Percentiles rank a stretch among this genome's conserved stretches.
Evolutionary conservation across 495 filamentous ascomycete species (phyloP).

Genomic region (Hypoxylon trugodes): DNA sequence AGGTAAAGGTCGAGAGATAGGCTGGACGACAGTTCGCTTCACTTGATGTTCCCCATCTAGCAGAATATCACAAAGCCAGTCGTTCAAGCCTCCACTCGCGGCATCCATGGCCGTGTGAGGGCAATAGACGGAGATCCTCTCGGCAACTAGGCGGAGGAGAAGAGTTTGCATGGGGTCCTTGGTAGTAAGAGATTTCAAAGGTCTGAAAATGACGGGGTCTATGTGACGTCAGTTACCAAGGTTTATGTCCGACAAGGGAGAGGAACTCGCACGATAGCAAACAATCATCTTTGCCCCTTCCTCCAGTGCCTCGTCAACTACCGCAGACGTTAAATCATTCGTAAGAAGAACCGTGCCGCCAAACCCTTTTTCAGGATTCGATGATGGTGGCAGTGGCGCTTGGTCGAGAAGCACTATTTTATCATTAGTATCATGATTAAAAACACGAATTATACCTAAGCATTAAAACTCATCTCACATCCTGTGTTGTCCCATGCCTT

Average conservation of each 20-base stretch:
- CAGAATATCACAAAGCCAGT: constrained; percentile 94
- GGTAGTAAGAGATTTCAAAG: constrained; percentile 85
- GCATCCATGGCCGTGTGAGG: constrained; percentile 96
- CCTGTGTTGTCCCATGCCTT: constrained; percentile 94
- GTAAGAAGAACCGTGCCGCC: constrained; percentile 73
- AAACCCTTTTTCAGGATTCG: constrained; percentile 2
- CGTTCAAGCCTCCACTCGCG: constrained; percentile 83
- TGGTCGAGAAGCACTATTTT: constrained; percentile 42
- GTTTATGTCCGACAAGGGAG: background rate
- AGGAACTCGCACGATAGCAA: constrained; percentile 76
- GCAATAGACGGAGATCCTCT: constrained; percentile 93
- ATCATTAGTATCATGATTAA: constrained; percentile 9
- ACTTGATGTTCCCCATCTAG: constrained; percentile 47
- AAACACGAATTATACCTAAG: background rate
- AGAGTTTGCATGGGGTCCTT: constrained; percentile 85
- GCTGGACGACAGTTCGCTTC: constrained; percentile 48
- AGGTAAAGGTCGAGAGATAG: constrained; percentile 45
- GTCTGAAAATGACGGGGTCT: constrained; percentile 97
- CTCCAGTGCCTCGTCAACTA: constrained; percentile 90
- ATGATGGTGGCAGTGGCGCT: constrained; percentile 28
- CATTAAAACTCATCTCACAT: constrained; percentile 64
- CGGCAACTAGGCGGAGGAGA: constrained; percentile 80
- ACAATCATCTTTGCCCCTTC: constrained; percentile 80
- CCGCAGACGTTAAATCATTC: constrained; percentile 86
- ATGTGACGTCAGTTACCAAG: constrained; percentile 9